These are phyloP conservation scores for Talaromyces trachyspermus DNA, from an alignment of 495 filamentous ascomycete genomes.

Conservation along the genomic window DNA sequence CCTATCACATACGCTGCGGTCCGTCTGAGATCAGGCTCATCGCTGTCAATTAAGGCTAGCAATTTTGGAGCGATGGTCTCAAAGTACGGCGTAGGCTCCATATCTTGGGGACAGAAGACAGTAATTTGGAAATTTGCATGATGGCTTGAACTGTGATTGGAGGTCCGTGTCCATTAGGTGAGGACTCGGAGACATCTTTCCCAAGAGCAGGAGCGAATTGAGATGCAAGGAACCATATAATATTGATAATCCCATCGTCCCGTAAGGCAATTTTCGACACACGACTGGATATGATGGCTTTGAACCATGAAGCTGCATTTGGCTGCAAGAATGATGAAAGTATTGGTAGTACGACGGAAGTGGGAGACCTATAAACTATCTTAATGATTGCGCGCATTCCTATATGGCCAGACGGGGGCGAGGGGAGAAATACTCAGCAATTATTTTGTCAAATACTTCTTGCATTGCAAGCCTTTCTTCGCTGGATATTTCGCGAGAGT, in stretches of 20 bases:
- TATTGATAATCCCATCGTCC: conserved; percentile 55
- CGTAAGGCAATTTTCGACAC: conserved; percentile 61
- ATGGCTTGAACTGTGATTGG: conserved; percentile 68
- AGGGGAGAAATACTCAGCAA: conserved; percentile 33
- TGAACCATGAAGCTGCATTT: conserved; percentile 40
- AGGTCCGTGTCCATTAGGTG: conserved; percentile 48
- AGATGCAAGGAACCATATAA: conserved; percentile 62
- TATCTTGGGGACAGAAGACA: conserved; percentile 56
- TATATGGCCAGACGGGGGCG: not conserved
- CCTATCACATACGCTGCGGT: conserved; percentile 67
- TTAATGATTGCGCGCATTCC: conserved; percentile 14
- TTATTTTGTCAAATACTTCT: conserved; percentile 24
- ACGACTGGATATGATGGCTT: conserved; percentile 37
- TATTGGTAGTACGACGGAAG: conserved; percentile 34
- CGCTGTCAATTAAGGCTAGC: conserved; percentile 57
- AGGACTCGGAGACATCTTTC: conserved; percentile 25
- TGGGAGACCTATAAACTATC: conserved; percentile 26
- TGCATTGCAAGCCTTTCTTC: conserved; percentile 19
- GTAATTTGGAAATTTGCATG: conserved; percentile 53
- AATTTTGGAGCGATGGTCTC: conserved; percentile 58
- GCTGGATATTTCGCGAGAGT: conserved; percentile 19
- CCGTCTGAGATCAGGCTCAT: conserved; percentile 54
- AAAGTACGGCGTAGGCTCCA: conserved; percentile 54
- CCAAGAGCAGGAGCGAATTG: conserved; percentile 44
- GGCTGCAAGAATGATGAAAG: conserved; percentile 41